A percentile compares a stretch with the other conserved stretches of the same genome.
Evolutionary conservation across 192 early-diverging fungal genomes (phyloP).

Genomic region (Mortierella hygrophila): DNA sequence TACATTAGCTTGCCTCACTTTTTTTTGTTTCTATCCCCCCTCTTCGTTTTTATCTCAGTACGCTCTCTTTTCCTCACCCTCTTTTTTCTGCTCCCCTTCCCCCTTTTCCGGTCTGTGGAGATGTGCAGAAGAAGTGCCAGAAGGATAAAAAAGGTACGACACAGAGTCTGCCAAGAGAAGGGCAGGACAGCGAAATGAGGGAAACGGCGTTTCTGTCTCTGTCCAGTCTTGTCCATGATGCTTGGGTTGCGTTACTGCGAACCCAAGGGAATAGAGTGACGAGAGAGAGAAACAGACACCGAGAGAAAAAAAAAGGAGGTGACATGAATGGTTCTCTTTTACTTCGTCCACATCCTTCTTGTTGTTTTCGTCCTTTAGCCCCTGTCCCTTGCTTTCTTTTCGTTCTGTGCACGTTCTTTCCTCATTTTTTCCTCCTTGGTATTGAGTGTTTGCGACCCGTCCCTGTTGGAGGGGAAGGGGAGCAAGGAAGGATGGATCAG

Average conservation of each 20-base stretch:
- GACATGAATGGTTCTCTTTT: conserved; percentile 13
- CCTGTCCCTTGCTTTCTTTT: not conserved
- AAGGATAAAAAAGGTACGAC: not conserved
- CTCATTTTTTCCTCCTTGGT: not conserved
- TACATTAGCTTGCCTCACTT: not conserved
- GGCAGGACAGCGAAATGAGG: not conserved
- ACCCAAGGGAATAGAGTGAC: not conserved
- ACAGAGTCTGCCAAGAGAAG: not conserved
- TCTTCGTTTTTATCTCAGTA: not conserved
- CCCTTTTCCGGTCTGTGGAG: not conserved
- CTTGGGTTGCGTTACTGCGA: not conserved
- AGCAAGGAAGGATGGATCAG: not conserved
- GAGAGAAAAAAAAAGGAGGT: not conserved
- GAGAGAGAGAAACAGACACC: not conserved
- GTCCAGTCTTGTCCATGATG: not conserved
- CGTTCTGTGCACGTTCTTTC: not conserved
- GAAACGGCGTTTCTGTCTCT: not conserved
- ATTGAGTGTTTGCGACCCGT: not conserved
- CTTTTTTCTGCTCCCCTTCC: not conserved
- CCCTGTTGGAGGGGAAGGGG: not conserved
- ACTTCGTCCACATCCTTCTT: not conserved
- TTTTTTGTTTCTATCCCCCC: not conserved
- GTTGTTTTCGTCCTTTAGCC: not conserved
- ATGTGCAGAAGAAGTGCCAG: not conserved
- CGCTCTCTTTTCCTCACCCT: conserved; percentile 3